Base-by-base conservation (phyloP, 192 early-diverging fungal genomes). In the Gonapodya prolifera region DNA sequence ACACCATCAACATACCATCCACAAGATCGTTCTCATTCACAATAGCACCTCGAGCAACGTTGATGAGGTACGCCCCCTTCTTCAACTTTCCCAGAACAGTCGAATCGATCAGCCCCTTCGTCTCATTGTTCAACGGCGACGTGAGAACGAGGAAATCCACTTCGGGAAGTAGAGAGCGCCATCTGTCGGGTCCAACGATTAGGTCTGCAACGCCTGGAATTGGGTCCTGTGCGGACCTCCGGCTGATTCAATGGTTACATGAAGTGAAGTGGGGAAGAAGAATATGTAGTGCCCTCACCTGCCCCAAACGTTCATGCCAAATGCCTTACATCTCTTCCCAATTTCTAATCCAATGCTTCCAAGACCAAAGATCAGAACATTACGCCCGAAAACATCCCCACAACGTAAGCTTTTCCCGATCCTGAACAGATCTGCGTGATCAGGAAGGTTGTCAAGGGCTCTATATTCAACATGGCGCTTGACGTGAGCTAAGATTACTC, bases 1-100 rank as follows among this genome's bases (percentile, higher is more conserved):
- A n/a, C n/a, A n/a, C n/a, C n/a, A n/a, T n/a, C n/a, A n/a, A n/a
- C n/a, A n/a, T n/a, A n/a, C n/a, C n/a, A n/a, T n/a, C n/a, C n/a
- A n/a, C n/a, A n/a, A 88, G 78, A 1, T 85, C 87, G 35, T 78
- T 82, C 69, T 88, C 87, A 34, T 86, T 78, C 30, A 88, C 79
- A 0, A 88, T 79, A 13, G 82, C 79, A 1, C 87, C 87, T 0
- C 85, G 83, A 8, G 13, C 45, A 69, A 69, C 45, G 45, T 69
- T 69, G 45, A 69, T 69, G 45, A 69, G 13, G 45, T 69, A 69
- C n/a, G 45, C 45, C 45, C 45, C 45, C 45, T 69, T 69, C n/a
- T 69, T 69, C 13, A 69, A n/a, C 45, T 16, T 69, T n/a, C 45
- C 45, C 45, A 69, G 45, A 8, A 69, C 45, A n/a, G 45, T n/a